A percentile compares a stretch with the other conserved stretches of the same genome.
Conservation (phyloP, 2,329 filamentous ascomycete genomes). For the Fusarium torulosum region DNA sequence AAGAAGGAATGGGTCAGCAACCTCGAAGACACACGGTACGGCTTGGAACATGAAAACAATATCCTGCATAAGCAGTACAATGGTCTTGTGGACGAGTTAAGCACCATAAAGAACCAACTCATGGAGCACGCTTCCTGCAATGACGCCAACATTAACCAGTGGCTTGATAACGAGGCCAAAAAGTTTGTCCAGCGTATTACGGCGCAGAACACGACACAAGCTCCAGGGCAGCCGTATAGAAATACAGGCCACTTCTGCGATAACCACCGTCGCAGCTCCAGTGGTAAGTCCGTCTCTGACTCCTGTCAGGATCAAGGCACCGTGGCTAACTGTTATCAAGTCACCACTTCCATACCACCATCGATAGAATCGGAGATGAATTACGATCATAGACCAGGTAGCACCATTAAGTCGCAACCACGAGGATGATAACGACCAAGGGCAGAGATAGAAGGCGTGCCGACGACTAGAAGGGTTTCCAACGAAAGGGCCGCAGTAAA, state of each 20-base stretch:
- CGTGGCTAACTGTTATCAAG: neutral
- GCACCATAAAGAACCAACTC: conserved; percentile 62
- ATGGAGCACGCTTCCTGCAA: conserved; percentile 67
- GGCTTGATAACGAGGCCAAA: conserved; percentile 65
- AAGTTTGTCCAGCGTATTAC: conserved; percentile 58
- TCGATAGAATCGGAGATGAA: conserved; percentile 44
- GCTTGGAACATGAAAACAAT: conserved; percentile 59
- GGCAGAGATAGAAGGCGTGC: too few relatives aligned
- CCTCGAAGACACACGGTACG: conserved; percentile 61
- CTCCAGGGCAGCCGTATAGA: neutral
- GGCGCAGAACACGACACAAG: neutral
- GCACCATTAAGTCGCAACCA: conserved; percentile 43
- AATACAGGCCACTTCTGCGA: neutral
- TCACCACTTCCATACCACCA: conserved; percentile 2
- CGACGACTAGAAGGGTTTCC: neutral
- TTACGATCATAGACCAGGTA: conserved; percentile 56
- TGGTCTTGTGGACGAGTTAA: conserved; percentile 59
- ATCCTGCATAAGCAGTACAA: conserved; percentile 60
- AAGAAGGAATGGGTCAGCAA: conserved; percentile 67
- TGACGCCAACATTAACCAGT: conserved; percentile 65
- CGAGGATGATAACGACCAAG: conserved; percentile 1
- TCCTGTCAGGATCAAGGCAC: neutral
- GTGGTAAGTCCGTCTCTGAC: conserved; percentile 13
- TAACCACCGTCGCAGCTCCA: conserved; percentile 20
- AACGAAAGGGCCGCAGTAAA: neutral